These are phyloP conservation scores for Tilletia walkeri DNA, from an alignment of 1,284 basidiomycete genomes.

Conservation along the genomic window DNA sequence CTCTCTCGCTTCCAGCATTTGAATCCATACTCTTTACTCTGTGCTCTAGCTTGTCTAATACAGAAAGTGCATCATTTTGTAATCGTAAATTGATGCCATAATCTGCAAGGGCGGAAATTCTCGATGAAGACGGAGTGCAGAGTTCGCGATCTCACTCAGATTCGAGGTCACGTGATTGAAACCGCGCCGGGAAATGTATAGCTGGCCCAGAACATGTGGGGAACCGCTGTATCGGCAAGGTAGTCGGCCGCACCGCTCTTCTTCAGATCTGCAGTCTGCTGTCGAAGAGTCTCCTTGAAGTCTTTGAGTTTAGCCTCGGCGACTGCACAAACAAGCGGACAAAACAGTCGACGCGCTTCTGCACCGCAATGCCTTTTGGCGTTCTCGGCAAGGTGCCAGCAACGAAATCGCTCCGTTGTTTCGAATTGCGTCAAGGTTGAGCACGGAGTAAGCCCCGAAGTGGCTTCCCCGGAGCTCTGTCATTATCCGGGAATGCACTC, in stretches of 20 bases:
- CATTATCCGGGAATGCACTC: no score
- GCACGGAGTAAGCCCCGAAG: no score
- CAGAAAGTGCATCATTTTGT: slow-evolving; percentile 1
- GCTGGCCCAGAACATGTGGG: background rate
- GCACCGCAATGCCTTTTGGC: no score
- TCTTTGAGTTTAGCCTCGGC: background rate
- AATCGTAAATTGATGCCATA: background rate
- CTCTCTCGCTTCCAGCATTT: no score
- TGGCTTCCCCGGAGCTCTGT: no score
- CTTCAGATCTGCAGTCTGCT: no score
- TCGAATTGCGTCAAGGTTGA: no score
- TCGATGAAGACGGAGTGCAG: background rate
- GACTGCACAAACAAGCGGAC: background rate
- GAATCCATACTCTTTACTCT: no score
- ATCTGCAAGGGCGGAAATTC: background rate
- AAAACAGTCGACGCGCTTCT: no score
- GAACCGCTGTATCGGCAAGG: background rate
- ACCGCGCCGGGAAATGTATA: background rate
- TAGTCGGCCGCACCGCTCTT: background rate
- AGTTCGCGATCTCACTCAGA: background rate
- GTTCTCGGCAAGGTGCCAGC: no score
- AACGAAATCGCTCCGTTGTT: no score
- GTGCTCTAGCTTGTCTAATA: no score
- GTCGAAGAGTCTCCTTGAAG: background rate
- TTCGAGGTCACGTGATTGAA: background rate